Evolutionary conservation across 176 grass and related monocot species (phyloP), one percentile per base, ranked within the genome.

Genomic region (Lolium rigidum): DNA sequence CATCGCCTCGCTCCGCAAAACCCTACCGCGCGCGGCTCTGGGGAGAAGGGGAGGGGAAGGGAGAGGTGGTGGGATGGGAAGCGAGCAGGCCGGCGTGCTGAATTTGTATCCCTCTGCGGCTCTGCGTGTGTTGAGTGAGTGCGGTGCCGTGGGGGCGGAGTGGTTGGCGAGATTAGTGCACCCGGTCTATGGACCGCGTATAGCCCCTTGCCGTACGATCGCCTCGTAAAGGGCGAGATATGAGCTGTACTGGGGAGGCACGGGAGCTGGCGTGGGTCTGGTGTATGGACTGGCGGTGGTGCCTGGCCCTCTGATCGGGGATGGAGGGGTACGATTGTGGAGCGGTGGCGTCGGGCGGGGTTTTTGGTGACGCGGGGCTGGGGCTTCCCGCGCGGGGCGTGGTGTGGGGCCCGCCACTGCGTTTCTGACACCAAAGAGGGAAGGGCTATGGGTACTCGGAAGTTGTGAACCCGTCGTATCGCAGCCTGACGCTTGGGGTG

Each of bases 1-100:
- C 82, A 91, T 91, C 22, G 49, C 44, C 59, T 21, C 35, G 47
- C 17, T 24, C 68, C 46, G n/a, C 56, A 20, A 84, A 87, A 87
- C 85, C 89, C 89, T 78, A 67, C 21, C 28, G 35, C 13, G 51
- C 28, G 35, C 13, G 51, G 7, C 66, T 79, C 43, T 41, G 15
- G 20, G 73, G 49, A 76, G 73, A 76, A 35, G n/a, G 68, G 50
- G 76, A 76, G 55, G 11, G 56, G 41, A 80, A 12, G 11, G 7
- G 14, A 31, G 10, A 21, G 59, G 16, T 5, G 51, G n/a, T 0
- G 37, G 6, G 35, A 22, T 24, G 21, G 84, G 10, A 65, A 73
- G 79, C 13, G 39, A 78, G 24, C 58, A 46, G 58, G 22, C 39
- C 49, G 24, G 47, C 16, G 82, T 35, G 78, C 35, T 14, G 47